Evolutionary conservation across 2,329 filamentous ascomycete genomes (phyloP).

Genomic region (Incumbomyces delicatus): DNA sequence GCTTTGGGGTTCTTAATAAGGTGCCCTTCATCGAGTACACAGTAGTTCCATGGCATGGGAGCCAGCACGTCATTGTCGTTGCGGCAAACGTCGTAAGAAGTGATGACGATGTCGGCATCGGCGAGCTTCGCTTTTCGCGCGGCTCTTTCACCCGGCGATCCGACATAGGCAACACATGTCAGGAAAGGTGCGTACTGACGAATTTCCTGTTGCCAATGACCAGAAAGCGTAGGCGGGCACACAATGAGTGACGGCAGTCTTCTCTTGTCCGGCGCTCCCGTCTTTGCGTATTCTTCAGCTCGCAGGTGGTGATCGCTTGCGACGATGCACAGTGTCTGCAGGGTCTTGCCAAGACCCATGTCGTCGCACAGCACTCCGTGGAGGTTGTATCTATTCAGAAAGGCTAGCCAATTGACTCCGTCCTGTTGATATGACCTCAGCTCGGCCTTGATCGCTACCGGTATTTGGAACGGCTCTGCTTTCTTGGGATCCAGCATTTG

Average conservation of each 20-base stretch:
- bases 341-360: conserved; percentile 96
- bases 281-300: conserved; percentile 80
- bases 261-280: conserved; percentile 65
- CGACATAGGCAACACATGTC: conserved; percentile 80
- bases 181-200: conserved; percentile 93
- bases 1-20: conserved; percentile 98
- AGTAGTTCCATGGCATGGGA: conserved; percentile 89
- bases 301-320: conserved; percentile 93
- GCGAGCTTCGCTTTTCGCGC: conserved; percentile 59
- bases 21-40: conserved; percentile 93
- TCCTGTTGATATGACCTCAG: conserved; percentile 96
- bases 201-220: conserved; percentile 98
- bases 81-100: conserved; percentile 94
- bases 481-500: conserved; percentile 96
- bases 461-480: conserved; percentile 85
- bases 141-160: conserved; percentile 70
- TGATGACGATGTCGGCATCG: conserved; percentile 85
- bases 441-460: conserved; percentile 93
- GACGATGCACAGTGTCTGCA: conserved; percentile 96
- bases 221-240: conserved; percentile 89
- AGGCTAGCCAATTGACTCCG: conserved; percentile 96
- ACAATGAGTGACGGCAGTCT: conserved; percentile 85
- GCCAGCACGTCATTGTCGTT: conserved; percentile 84
- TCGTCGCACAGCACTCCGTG: conserved; percentile 98
- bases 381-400: conserved; percentile 94